Conservation (phyloP, 495 filamentous ascomycete species). For the Staphylotrichum longicolle region DNA sequence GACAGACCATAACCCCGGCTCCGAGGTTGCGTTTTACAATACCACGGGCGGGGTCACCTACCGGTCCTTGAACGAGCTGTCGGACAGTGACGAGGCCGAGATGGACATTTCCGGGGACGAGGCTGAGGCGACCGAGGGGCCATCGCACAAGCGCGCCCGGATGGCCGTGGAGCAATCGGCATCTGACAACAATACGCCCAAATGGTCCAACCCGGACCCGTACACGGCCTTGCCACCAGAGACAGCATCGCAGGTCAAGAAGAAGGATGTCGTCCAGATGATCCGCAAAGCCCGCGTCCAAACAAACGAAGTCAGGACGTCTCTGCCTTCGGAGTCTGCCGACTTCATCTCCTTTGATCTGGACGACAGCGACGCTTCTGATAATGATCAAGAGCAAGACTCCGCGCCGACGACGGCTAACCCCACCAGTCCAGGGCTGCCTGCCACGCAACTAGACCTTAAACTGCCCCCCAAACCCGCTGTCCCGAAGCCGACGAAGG, state of each 20-base stretch:
- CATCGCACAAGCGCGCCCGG: constrained; percentile 50
- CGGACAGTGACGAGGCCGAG: constrained; percentile 69
- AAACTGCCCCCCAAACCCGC: constrained; percentile 9
- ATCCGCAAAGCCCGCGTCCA: constrained; percentile 79
- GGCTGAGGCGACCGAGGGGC: constrained; percentile 50
- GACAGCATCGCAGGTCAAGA: constrained; percentile 57
- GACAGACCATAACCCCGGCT: constrained; percentile 32
- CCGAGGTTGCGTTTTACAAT: constrained; percentile 40
- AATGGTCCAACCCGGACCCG: constrained; percentile 93
- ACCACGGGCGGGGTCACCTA: constrained; percentile 41
- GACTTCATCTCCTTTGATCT: constrained; percentile 84
- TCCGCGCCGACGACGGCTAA: background rate
- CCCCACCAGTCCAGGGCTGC: background rate
- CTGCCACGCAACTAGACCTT: background rate
- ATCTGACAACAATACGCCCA: constrained; percentile 54
- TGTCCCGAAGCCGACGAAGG: constrained; percentile 5
- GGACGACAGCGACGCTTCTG: constrained; percentile 47
- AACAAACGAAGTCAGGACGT: constrained; percentile 48
- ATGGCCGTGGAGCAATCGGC: constrained; percentile 31
- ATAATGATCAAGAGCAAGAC: constrained; percentile 15
- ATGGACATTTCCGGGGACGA: constrained; percentile 62
- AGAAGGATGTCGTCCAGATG: constrained; percentile 77
- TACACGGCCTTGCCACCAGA: constrained; percentile 82
- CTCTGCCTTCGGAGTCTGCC: constrained; percentile 55
- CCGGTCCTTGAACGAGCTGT: constrained; percentile 56